These are phyloP conservation scores for Gymnopilus junonius DNA, from an alignment of 768 basidiomycete species.

Conservation along the genomic window DNA sequence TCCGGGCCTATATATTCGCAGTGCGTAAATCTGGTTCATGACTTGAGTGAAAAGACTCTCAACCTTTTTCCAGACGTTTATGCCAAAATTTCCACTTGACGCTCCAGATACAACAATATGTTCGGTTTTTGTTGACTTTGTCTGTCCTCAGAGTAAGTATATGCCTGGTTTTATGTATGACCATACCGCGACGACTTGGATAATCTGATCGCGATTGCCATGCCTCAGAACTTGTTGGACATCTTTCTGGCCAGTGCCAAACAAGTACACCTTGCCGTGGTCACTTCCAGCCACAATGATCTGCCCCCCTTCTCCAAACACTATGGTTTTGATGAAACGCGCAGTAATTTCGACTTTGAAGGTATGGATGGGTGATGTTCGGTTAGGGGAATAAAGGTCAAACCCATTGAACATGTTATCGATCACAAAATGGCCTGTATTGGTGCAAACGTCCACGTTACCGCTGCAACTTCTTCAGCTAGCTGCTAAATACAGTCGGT, in stretches of 20 bases:
- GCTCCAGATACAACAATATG: background rate
- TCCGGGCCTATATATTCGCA: background rate
- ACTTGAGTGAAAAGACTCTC: background rate
- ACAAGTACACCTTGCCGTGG: constrained; percentile 1
- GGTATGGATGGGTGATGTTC: background rate
- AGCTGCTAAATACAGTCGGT: background rate
- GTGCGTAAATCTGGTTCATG: too few relatives aligned
- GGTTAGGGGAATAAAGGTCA: constrained; percentile 1
- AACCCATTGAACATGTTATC: constrained; percentile 4
- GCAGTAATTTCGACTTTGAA: background rate
- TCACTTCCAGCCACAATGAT: constrained; percentile 1
- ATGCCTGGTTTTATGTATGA: background rate
- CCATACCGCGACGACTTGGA: constrained; percentile 2
- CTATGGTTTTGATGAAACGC: background rate
- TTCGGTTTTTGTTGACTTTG: background rate
- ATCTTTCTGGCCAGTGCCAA: background rate
- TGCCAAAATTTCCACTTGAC: background rate
- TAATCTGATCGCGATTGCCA: background rate
- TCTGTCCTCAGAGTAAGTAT: background rate
- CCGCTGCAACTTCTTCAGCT: background rate
- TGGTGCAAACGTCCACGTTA: background rate
- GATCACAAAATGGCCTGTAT: background rate
- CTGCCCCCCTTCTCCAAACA: background rate
- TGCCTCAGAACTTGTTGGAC: background rate
- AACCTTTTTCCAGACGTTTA: background rate